Conservation (phyloP, 768 basidiomycete genomes). For the Hygrocybe punicea region DNA sequence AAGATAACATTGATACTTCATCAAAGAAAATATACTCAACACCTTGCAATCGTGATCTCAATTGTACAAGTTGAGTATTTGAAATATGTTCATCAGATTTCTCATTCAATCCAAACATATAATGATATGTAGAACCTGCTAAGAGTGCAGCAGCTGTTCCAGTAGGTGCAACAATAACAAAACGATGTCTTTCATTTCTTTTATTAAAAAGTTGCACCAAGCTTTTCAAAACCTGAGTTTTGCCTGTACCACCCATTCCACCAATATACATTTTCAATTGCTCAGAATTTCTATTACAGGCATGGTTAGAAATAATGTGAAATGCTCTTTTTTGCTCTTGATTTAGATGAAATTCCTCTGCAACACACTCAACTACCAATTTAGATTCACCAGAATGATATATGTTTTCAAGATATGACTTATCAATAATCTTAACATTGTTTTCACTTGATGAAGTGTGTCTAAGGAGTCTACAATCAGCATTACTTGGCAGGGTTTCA, state of each 20-base stretch:
- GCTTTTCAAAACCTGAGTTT: slow-evolving; percentile 31
- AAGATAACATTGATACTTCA: slow-evolving; percentile 39
- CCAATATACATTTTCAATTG: slow-evolving; percentile 34
- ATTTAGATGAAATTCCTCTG: too few species aligned
- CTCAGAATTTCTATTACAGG: slow-evolving; percentile 2
- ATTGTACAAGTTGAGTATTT: slow-evolving; percentile 3
- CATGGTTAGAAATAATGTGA: slow-evolving; percentile 30
- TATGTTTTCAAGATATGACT: slow-evolving; percentile 11
- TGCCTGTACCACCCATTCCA: slow-evolving; percentile 36
- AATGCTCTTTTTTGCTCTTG: slow-evolving; percentile 33
- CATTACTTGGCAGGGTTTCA: background rate
- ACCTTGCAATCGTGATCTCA: slow-evolving; percentile 3
- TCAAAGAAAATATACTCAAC: slow-evolving; percentile 31
- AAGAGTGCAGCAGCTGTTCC: slow-evolving; percentile 26
- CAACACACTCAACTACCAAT: slow-evolving; percentile 20
- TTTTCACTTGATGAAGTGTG: background rate
- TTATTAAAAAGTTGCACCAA: slow-evolving; percentile 21
- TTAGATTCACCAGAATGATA: slow-evolving; percentile 3
- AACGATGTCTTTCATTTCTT: slow-evolving; percentile 25
- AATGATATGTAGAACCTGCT: slow-evolving; percentile 25
- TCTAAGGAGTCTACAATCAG: background rate
- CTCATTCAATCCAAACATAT: slow-evolving; percentile 8
- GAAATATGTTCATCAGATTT: background rate
- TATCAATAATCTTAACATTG: slow-evolving; percentile 23
- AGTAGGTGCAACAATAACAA: slow-evolving; percentile 27